These are phyloP conservation scores for Phialophora verrucosa DNA, from an alignment of 2,329 filamentous ascomycete species.

Conservation along the genomic window DNA sequence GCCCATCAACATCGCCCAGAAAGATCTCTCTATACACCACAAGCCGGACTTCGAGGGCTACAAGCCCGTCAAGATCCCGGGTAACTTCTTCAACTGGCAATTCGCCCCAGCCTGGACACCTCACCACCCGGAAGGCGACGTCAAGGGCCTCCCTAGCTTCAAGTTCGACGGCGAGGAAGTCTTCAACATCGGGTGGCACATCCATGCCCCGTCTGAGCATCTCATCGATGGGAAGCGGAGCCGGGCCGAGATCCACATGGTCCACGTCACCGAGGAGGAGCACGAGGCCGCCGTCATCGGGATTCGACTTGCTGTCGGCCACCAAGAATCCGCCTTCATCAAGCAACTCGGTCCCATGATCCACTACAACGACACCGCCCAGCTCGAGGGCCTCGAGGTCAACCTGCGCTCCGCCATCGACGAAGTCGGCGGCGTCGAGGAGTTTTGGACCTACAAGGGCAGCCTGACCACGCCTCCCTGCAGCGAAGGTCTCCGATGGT, in stretches of 20 bases:
- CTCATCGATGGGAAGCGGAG: constrained; percentile 49
- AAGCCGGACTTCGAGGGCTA: constrained; percentile 51
- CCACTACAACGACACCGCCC: constrained; percentile 46
- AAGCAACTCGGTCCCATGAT: constrained; percentile 49
- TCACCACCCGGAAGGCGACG: constrained; percentile 45
- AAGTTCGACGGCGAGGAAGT: constrained; percentile 55
- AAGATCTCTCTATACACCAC: constrained; percentile 51
- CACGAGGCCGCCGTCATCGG: constrained; percentile 54
- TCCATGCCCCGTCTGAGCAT: constrained; percentile 59
- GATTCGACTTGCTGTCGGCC: constrained; percentile 51
- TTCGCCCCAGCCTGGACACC: constrained; percentile 56
- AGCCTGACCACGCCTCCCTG: constrained; percentile 69
- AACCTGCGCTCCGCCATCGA: constrained; percentile 31
- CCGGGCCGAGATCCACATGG: constrained; percentile 57
- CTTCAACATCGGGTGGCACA: constrained; percentile 59
- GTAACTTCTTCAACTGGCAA: constrained; percentile 57
- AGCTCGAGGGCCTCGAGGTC: constrained; percentile 32
- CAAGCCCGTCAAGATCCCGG: constrained; percentile 41
- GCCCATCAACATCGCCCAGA: constrained; percentile 53
- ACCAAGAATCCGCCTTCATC: constrained; percentile 43
- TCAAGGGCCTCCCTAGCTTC: constrained; percentile 50
- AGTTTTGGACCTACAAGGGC: constrained; percentile 60
- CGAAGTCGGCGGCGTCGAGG: constrained; percentile 30
- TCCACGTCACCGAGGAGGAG: constrained; percentile 53
- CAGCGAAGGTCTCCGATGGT: constrained; percentile 61